Conservation (phyloP, 371 early-diverging fungal genomes). For the Mucor ambiguus region DNA sequence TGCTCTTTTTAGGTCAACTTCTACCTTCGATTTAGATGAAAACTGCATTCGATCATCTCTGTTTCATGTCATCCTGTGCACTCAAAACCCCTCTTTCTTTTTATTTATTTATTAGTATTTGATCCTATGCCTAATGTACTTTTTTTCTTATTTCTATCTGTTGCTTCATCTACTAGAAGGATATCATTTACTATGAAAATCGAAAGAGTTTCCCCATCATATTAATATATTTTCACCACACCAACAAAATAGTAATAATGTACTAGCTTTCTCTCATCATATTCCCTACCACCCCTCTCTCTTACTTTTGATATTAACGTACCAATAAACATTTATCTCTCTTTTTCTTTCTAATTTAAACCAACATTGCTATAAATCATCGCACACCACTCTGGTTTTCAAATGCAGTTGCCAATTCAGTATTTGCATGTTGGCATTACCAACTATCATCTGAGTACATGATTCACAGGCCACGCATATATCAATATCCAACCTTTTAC, state of each 20-base stretch:
- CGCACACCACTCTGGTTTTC: neutral
- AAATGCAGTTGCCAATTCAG: too few relatives aligned
- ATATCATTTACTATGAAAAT: neutral
- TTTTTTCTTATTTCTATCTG: neutral
- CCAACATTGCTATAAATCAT: neutral
- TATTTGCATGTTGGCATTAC: too few relatives aligned
- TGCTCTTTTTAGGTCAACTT: constrained; percentile 28
- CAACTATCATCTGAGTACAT: too few relatives aligned
- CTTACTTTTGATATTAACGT: neutral
- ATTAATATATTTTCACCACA: constrained; percentile 1
- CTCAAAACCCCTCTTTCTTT: too few relatives aligned
- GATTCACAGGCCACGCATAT: too few relatives aligned
- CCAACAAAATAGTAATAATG: neutral
- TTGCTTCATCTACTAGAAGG: neutral
- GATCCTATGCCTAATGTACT: constrained; percentile 5
- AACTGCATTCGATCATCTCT: constrained; percentile 8
- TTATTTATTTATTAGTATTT: neutral
- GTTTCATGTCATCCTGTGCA: neutral
- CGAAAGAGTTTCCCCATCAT: neutral
- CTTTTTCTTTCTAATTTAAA: neutral
- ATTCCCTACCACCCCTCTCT: neutral
- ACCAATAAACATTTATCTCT: neutral
- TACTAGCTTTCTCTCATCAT: neutral
- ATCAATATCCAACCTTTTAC: too few relatives aligned
- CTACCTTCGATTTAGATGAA: constrained; percentile 34